phyloP scores from a whole-genome alignment of 805 yeast genomes.

The Suhomyces emberorum region DNA sequence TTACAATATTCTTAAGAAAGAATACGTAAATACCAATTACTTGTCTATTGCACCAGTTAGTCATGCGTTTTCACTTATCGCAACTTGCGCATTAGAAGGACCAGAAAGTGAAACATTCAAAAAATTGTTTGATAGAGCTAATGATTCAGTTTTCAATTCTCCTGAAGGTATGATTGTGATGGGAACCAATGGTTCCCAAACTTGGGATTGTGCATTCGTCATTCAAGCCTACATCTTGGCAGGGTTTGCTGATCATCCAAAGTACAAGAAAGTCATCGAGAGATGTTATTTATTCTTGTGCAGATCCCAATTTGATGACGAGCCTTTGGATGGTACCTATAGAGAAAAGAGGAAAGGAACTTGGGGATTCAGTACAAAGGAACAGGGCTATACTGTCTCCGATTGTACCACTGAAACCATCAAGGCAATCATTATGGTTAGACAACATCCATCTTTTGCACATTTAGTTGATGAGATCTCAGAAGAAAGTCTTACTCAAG shows the following conservation, averaged over 20 bases:
- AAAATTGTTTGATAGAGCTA: constrained; percentile 54
- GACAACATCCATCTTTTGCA: constrained; percentile 52
- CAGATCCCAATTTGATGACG: constrained; percentile 80
- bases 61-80: constrained; percentile 79
- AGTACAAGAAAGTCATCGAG: constrained; percentile 61
- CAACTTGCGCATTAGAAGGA: constrained; percentile 69
- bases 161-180: constrained; percentile 87
- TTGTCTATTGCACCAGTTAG: constrained; percentile 92
- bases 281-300: constrained; percentile 68
- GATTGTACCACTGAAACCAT: constrained; percentile 97
- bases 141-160: constrained; percentile 79
- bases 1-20: constrained; percentile 67
- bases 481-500: constrained; percentile 54
- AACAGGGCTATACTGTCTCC: constrained; percentile 93
- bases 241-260: constrained; percentile 68
- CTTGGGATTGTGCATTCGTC: constrained; percentile 94
- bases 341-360: constrained; percentile 85
- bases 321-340: constrained; percentile 72
- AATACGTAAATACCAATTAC: constrained; percentile 71
- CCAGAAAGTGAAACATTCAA: constrained; percentile 57
- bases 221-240: constrained; percentile 79
- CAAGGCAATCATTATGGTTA: constrained; percentile 91
- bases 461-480: constrained; percentile 51
- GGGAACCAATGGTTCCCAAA: constrained; percentile 98
- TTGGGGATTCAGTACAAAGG: constrained; percentile 95